Evolutionary conservation across 345 rosid genomes (phyloP).

Genomic region (Boechera retrofracta): DNA sequence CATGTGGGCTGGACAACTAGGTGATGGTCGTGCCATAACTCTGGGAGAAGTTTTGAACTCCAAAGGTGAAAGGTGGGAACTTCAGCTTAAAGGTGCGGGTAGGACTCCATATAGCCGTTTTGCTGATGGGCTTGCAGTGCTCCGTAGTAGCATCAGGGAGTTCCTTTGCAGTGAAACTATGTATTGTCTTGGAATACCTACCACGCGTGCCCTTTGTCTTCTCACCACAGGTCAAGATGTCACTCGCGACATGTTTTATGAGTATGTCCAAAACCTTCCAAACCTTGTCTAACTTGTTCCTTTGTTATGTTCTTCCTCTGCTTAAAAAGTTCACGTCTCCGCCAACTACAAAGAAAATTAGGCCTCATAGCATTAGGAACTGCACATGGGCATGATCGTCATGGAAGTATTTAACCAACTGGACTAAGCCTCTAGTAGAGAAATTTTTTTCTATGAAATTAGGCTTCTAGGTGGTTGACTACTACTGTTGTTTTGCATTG

Average conservation of each 20-base stretch:
- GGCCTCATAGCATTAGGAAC: not conserved
- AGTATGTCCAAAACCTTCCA: slow-evolving; percentile 63
- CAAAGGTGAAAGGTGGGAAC: slow-evolving; percentile 92
- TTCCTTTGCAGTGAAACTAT: slow-evolving; percentile 95
- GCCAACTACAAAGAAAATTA: not conserved
- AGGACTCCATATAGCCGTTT: slow-evolving; percentile 96
- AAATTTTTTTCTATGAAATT: not conserved
- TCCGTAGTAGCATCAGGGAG: slow-evolving; percentile 95
- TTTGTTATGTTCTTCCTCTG: not conserved
- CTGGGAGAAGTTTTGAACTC: slow-evolving; percentile 86
- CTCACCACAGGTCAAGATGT: slow-evolving; percentile 92
- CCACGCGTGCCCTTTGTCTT: slow-evolving; percentile 94
- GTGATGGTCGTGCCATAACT: slow-evolving; percentile 98
- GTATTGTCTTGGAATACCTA: slow-evolving; percentile 93
- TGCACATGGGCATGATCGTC: slow-evolving; percentile 4
- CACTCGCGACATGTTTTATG: slow-evolving; percentile 96
- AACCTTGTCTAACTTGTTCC: slow-evolving; percentile 1
- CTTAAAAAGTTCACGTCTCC: not conserved
- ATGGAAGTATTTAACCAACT: not conserved
- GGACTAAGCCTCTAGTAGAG: not conserved
- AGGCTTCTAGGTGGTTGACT: slow-evolving; percentile 18
- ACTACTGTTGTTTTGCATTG: slow-evolving; percentile 1
- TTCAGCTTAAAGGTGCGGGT: slow-evolving; percentile 98
- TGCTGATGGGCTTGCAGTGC: slow-evolving; percentile 97
- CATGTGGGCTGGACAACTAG: slow-evolving; percentile 98